phyloP scores from a whole-genome alignment of 2,329 filamentous ascomycete genomes.

The Penicillium decumbens region DNA sequence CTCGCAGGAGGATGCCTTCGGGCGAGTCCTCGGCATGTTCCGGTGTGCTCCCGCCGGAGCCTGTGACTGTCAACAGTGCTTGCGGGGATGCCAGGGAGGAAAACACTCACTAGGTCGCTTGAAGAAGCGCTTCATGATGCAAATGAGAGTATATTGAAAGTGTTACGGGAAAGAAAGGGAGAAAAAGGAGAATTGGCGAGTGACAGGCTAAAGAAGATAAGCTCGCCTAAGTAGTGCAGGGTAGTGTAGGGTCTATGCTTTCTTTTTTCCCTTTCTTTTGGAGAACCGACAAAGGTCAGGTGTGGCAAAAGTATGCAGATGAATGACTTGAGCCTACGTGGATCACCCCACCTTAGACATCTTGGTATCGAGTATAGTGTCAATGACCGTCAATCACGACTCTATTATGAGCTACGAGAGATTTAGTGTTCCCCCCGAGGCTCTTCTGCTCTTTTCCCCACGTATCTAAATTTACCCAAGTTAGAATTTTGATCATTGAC shows the following conservation, averaged over 20 bases:
- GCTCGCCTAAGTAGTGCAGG: background rate
- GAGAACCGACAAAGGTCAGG: background rate
- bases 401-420: background rate
- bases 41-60: slow-evolving; percentile 20
- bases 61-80: slow-evolving; percentile 17
- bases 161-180: background rate
- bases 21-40: slow-evolving; percentile 36
- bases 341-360: background rate
- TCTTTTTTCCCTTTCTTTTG: background rate
- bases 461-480: slow-evolving; percentile 1
- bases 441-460: slow-evolving; percentile 1
- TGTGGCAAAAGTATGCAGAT: background rate
- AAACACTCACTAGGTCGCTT: slow-evolving; percentile 28
- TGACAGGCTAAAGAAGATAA: background rate
- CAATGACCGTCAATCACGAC: background rate
- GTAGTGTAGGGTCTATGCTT: background rate
- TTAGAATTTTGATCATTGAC: background rate
- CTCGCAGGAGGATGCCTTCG: slow-evolving; percentile 37
- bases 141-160: background rate
- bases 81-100: slow-evolving; percentile 6
- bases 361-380: background rate
- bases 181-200: background rate
- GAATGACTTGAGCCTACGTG: background rate
- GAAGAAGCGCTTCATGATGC: slow-evolving; percentile 38
- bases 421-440: background rate